phyloP scores from a whole-genome alignment of 768 basidiomycete species.

The Suillus americanus region DNA sequence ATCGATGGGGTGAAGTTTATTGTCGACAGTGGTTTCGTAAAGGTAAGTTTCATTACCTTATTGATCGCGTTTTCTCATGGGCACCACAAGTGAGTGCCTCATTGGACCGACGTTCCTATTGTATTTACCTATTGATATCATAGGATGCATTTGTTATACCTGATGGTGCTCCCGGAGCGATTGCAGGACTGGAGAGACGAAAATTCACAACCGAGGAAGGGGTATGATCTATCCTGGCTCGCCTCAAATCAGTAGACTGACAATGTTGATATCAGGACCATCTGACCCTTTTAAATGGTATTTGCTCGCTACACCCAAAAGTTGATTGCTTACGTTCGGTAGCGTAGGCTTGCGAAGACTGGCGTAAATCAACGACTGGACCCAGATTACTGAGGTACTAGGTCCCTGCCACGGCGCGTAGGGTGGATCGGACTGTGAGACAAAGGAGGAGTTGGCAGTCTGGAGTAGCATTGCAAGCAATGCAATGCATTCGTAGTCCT shows the following conservation, averaged over 20 bases:
- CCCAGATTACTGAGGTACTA: constrained; percentile 6
- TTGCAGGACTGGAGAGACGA: constrained; percentile 88
- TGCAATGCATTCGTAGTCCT: constrained; percentile 12
- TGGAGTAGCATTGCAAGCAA: constrained; percentile 14
- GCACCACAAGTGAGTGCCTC: constrained; percentile 50
- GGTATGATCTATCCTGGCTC: constrained; percentile 42
- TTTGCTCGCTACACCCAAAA: not conserved
- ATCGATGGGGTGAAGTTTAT: constrained; percentile 96
- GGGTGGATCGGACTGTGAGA: not conserved
- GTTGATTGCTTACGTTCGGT: not conserved
- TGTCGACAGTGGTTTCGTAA: constrained; percentile 93
- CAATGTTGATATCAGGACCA: constrained; percentile 66
- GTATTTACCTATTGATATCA: not conserved
- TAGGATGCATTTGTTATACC: constrained; percentile 91
- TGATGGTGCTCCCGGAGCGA: constrained; percentile 79
- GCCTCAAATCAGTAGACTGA: constrained; percentile 9
- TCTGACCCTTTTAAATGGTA: constrained; percentile 90
- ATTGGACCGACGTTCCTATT: not conserved
- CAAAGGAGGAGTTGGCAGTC: not conserved
- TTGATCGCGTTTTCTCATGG: not conserved
- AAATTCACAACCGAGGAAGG: constrained; percentile 99
- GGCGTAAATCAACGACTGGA: constrained; percentile 16
- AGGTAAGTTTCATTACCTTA: constrained; percentile 48
- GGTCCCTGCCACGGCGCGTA: not conserved
- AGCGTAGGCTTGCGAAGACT: constrained; percentile 56